Evolutionary conservation across 169 alveolate species (phyloP).

Genomic region (Babesia sp.): DNA sequence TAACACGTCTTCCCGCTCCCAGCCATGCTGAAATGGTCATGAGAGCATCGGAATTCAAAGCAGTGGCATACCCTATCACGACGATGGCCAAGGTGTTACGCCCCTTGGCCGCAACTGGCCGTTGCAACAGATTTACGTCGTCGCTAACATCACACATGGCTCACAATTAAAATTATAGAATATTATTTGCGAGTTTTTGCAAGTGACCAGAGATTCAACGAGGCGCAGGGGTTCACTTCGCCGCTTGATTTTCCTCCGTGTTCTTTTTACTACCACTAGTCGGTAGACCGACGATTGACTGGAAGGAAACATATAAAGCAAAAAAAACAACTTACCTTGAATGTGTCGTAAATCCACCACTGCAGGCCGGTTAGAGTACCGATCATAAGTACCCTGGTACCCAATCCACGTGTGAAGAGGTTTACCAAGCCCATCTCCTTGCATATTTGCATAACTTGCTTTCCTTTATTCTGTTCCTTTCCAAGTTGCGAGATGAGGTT

Average conservation of each 20-base stretch:
- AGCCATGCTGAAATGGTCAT: slow-evolving; percentile 80
- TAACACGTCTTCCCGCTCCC: slow-evolving; percentile 96
- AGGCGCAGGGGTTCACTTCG: not conserved
- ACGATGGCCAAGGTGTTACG: slow-evolving; percentile 67
- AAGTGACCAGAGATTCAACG: not conserved
- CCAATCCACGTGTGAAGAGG: slow-evolving; percentile 84
- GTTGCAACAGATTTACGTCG: slow-evolving; percentile 7
- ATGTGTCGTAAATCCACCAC: slow-evolving; percentile 97
- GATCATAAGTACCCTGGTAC: slow-evolving; percentile 96
- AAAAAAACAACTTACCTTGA: slow-evolving; percentile 75
- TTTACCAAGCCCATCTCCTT: slow-evolving; percentile 76
- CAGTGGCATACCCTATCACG: slow-evolving; percentile 61
- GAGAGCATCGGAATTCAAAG: not conserved
- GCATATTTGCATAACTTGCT: slow-evolving; percentile 61
- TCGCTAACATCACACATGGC: slow-evolving; percentile 11
- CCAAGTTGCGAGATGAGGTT: slow-evolving; percentile 93
- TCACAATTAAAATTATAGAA: not conserved
- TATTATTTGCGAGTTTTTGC: not conserved
- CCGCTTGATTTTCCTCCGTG: too few relatives aligned
- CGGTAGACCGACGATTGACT: slow-evolving; percentile 59
- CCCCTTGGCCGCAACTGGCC: slow-evolving; percentile 70
- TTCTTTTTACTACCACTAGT: slow-evolving; percentile 24
- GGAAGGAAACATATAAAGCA: not conserved
- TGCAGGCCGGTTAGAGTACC: slow-evolving; percentile 98
- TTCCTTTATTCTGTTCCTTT: slow-evolving; percentile 82